Conservation (phyloP, 1,284 basidiomycete species). For the Heterobasidion parviporum region DNA sequence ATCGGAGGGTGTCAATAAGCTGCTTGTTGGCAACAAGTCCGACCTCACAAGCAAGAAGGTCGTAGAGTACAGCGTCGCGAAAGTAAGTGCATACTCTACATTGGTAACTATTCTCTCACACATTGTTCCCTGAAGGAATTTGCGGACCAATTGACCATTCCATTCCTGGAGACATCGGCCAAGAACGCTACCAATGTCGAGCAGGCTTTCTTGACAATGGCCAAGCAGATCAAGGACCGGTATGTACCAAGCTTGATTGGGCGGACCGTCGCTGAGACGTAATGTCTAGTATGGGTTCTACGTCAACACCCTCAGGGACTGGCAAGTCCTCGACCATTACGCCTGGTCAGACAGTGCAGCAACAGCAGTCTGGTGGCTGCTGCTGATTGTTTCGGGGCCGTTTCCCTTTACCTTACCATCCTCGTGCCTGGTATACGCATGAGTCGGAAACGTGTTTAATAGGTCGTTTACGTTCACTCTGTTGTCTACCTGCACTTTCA, state of each 20-base stretch:
- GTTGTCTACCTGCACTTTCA: neutral
- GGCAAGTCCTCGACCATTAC: constrained; percentile 65
- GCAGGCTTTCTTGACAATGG: constrained; percentile 99
- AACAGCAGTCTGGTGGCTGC: constrained; percentile 67
- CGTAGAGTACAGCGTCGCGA: constrained; percentile 95
- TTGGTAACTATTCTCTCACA: constrained; percentile 20
- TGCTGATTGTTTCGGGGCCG: constrained; percentile 37
- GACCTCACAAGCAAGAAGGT: constrained; percentile 98
- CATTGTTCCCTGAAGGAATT: constrained; percentile 52
- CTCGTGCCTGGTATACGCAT: neutral
- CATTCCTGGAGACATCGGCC: constrained; percentile 98
- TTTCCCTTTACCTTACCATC: neutral
- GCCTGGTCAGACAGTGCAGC: constrained; percentile 71
- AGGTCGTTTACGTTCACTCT: neutral
- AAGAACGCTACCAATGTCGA: constrained; percentile 99
- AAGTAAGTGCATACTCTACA: constrained; percentile 45
- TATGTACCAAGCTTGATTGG: constrained; percentile 22
- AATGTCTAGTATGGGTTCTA: constrained; percentile 63
- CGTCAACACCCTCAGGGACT: constrained; percentile 59
- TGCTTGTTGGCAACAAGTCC: constrained; percentile 97
- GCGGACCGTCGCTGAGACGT: constrained; percentile 1
- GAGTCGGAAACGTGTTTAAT: neutral
- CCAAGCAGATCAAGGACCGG: constrained; percentile 98
- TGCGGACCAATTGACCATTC: constrained; percentile 90
- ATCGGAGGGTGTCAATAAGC: constrained; percentile 97